Evolutionary conservation across 2,329 filamentous ascomycete genomes (phyloP), one percentile per base, ranked within the genome.

Genomic region (Cercospora sp.): DNA sequence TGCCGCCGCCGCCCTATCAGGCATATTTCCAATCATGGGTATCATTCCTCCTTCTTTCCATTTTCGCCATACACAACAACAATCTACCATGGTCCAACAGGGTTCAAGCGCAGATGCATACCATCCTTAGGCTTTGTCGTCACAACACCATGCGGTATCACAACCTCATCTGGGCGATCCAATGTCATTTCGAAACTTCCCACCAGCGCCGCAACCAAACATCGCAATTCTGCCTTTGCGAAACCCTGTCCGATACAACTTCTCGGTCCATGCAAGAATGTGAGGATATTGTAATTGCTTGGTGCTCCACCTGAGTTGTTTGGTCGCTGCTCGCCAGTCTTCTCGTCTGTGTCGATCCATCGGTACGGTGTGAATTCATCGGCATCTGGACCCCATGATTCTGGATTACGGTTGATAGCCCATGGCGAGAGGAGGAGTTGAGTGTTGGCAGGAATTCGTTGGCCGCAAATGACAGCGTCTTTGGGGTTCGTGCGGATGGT

Each of bases 231-330:
- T 0, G 75, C 75, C 58, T 74, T 72, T 0, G 93, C 91, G 80
- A 97, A 97, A 1, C 85, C 84, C 78, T 89, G 86, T 0, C 93
- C 93, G 73, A 97, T 96, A 77, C 93, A 97, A 77, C 90, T 91
- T 67, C 93, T 83, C 1, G 92, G 92, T 0, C 93, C 93, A 57
- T 73, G 74, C 53, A 74, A 69, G 64, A 74, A 74, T 3, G 73
- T 74, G 18, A 74, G 63, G 26, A 72, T 71, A 10, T 66, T 70
- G 55, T 71, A 74, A 45, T 72, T 73, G 60, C 69, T 92, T 90
- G 73, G 93, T 89, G 0, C 84, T 77, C 1, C 93, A 90, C 93
- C 93, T 95, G 21, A 92, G 82, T 8, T 81, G 21, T 82, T 83
- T 3, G 80, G 77, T 13, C 77, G 76, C 3, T 64, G 61, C 58